A percentile compares a stretch with the other conserved stretches of the same genome.
These are phyloP conservation scores for Heterobasidion irregulare DNA, from an alignment of 1,284 basidiomycete species.

Conservation along the genomic window DNA sequence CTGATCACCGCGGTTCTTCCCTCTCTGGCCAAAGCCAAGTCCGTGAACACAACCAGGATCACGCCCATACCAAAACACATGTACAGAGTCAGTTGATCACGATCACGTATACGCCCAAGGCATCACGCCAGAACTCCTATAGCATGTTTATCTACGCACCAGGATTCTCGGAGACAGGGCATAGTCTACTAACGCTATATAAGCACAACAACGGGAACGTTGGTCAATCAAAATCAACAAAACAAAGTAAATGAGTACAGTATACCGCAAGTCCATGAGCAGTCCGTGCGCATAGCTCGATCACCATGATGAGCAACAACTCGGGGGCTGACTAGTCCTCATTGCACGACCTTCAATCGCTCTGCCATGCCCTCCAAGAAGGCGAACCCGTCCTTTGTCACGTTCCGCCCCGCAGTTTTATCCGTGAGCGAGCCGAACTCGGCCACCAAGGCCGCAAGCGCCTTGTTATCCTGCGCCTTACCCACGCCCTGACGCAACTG, in stretches of 20 bases:
- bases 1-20: too few species aligned
- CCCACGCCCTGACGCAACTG: conserved; percentile 45
- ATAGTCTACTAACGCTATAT: too few species aligned
- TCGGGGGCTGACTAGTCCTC: background rate
- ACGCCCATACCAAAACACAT: too few species aligned
- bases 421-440: conserved; percentile 64
- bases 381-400: conserved; percentile 69
- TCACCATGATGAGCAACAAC: background rate
- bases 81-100: too few species aligned
- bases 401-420: conserved; percentile 51
- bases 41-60: too few species aligned
- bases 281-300: background rate
- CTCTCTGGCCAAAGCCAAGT: too few species aligned
- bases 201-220: too few species aligned
- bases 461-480: conserved; percentile 39
- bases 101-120: too few species aligned
- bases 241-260: background rate
- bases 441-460: conserved; percentile 51
- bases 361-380: conserved; percentile 56
- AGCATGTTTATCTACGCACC: too few species aligned
- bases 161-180: too few species aligned
- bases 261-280: background rate
- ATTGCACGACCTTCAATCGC: conserved; percentile 25
- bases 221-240: too few species aligned
- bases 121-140: too few species aligned